Percentiles rank a stretch among this genome's conserved stretches.
Conservation (phyloP, 2,329 filamentous ascomycete species). For the Trichoderma sp. region DNA sequence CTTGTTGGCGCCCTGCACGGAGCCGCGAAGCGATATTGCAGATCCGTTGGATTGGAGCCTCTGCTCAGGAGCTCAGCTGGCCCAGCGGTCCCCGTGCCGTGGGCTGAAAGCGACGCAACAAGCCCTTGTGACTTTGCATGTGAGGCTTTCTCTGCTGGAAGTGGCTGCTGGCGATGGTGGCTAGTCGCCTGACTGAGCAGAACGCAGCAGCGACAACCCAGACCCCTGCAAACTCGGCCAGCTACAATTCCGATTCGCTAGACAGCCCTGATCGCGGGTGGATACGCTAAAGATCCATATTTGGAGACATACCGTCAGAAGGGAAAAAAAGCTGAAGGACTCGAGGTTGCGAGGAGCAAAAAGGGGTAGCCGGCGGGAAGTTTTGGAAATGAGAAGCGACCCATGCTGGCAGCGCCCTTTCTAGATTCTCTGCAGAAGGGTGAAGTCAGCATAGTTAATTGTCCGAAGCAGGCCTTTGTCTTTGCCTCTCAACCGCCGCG, state of each 20-base stretch:
- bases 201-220: constrained; percentile 2
- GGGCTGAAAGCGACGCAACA: background rate
- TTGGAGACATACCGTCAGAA: constrained; percentile 22
- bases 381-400: constrained; percentile 11
- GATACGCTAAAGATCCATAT: constrained; percentile 26
- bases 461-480: background rate
- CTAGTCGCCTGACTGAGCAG: constrained; percentile 25
- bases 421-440: background rate
- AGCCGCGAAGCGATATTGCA: constrained; percentile 8
- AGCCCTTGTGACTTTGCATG: constrained; percentile 19
- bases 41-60: background rate
- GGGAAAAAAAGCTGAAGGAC: background rate
- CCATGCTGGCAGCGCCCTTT: background rate
- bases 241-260: constrained; percentile 28
- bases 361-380: background rate
- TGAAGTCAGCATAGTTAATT: background rate
- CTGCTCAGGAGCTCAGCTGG: constrained; percentile 17
- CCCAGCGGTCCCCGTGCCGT: background rate
- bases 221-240: constrained; percentile 17
- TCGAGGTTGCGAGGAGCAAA: background rate
- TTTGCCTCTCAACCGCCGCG: background rate
- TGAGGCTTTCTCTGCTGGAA: constrained; percentile 9
- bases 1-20: background rate
- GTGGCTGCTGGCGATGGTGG: background rate
- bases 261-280: constrained; percentile 5